These are phyloP conservation scores for Blepharisma japonicum DNA, from an alignment of 73 alveolate genomes.

Conservation along the genomic window DNA sequence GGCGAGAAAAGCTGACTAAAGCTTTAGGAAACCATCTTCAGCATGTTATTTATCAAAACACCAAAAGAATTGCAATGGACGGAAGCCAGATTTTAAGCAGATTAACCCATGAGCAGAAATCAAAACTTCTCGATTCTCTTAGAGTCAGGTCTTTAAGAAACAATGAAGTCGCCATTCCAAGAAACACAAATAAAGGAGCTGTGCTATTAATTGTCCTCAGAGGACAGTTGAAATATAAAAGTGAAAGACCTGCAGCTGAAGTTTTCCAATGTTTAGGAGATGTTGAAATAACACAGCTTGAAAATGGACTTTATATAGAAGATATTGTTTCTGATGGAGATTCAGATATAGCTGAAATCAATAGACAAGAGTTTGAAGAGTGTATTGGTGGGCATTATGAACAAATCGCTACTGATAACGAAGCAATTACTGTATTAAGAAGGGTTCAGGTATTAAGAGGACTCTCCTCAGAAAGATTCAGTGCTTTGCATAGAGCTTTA, in stretches of 20 bases:
- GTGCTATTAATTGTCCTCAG: neutral
- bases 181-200: neutral
- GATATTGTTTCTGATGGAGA: neutral
- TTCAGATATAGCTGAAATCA: neutral
- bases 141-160: neutral
- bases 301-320: neutral
- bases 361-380: neutral
- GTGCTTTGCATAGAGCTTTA: neutral
- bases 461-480: neutral
- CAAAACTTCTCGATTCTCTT: neutral
- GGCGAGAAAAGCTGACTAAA: neutral
- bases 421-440: neutral
- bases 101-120: neutral
- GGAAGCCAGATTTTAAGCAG: neutral
- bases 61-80: slow-evolving; percentile 7
- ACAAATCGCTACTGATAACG: neutral
- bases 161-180: neutral
- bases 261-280: neutral
- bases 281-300: neutral
- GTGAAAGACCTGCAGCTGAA: neutral
- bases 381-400: neutral
- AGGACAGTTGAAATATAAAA: neutral
- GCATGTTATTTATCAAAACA: slow-evolving; percentile 4
- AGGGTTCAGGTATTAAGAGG: neutral
- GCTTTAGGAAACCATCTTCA: neutral